Evolutionary conservation across 768 basidiomycete genomes (phyloP), one percentile per base, ranked within the genome.

Genomic region (Pleurotus ostreatus): DNA sequence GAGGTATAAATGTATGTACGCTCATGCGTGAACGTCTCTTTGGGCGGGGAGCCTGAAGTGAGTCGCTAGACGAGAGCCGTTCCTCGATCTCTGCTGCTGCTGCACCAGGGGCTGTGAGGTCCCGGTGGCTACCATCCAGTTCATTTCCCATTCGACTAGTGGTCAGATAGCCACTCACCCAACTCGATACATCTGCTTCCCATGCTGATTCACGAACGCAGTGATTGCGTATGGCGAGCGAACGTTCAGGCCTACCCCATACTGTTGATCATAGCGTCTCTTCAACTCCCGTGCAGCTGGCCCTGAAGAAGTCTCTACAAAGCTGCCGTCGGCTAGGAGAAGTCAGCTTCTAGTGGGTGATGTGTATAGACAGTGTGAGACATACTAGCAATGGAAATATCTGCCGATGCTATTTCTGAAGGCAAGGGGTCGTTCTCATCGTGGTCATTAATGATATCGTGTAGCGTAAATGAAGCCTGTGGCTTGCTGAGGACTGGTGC

Each of bases 151-250:
- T 49, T 4, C n/a, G 15, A 4, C 13, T 23, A 52, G 47, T 52
- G 18, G 55, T 55, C 30, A 47, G 54, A 34, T 45, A 40, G 48
- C 30, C 26, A 79, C 85, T 69, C 58, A 91, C 89, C 88, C 84
- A 45, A 94, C 79, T 48, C 91, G 86, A 71, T 77, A 92, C 77
- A 88, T 82, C 66, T 80, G 77, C 63, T 83, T 84, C 53, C 91
- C 91, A 69, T 89, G 84, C 65, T 91, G 88, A 65, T 89, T 92
- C 47, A 88, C 79, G 63, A 89, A 85, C 6, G 85, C 85, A n/a
- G 89, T 92, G 62, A 91, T 89, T 39, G 84, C 84, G 65, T 86
- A 93, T 2, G 91, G 90, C 11, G 89, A 92, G 26, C 86, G 82
- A 9, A 84, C 75, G 58, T 82, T 76, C 63, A 79, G 78, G 13